Evolutionary conservation across 495 filamentous ascomycete species (phyloP).

Genomic region (Mytilinidion resinicola): DNA sequence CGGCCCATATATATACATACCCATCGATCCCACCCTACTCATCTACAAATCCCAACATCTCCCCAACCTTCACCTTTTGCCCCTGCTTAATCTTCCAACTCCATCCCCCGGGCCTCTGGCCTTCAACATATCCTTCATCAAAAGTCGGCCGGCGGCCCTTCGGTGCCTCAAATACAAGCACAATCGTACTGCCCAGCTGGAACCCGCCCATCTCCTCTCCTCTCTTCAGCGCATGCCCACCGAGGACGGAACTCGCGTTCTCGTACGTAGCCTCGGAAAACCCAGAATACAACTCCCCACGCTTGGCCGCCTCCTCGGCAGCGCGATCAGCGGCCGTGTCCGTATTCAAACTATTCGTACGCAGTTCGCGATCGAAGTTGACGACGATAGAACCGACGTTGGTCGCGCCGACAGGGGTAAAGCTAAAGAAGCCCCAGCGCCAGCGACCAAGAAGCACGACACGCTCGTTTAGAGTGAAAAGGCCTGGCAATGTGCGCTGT

Average conservation of each 20-base stretch:
- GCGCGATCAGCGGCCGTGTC: conserved; percentile 82
- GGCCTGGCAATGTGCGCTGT: conserved; percentile 79
- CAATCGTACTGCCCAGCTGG: conserved; percentile 90
- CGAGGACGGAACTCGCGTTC: conserved; percentile 65
- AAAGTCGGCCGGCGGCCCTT: conserved; percentile 56
- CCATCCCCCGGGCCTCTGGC: conserved; percentile 58
- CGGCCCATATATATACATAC: background rate
- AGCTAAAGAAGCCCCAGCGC: conserved; percentile 96
- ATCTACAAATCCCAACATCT: conserved; percentile 67
- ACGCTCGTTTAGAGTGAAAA: conserved; percentile 95
- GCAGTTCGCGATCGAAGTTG: conserved; percentile 92
- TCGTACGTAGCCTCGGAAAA: conserved; percentile 88
- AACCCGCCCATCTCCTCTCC: conserved; percentile 99
- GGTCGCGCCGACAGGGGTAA: conserved; percentile 93
- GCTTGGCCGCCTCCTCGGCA: conserved; percentile 65
- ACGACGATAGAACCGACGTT: conserved; percentile 96
- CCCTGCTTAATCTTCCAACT: conserved; percentile 78
- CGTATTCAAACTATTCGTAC: conserved; percentile 84
- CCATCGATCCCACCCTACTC: background rate
- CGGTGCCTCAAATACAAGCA: conserved; percentile 94
- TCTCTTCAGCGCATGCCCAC: conserved; percentile 72
- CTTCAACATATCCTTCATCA: conserved; percentile 55
- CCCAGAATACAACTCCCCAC: conserved; percentile 74
- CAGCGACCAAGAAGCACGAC: conserved; percentile 90
- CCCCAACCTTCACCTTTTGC: conserved; percentile 79